These are phyloP conservation scores for Capronia coronata DNA, from an alignment of 2,329 filamentous ascomycete species.

Conservation along the genomic window DNA sequence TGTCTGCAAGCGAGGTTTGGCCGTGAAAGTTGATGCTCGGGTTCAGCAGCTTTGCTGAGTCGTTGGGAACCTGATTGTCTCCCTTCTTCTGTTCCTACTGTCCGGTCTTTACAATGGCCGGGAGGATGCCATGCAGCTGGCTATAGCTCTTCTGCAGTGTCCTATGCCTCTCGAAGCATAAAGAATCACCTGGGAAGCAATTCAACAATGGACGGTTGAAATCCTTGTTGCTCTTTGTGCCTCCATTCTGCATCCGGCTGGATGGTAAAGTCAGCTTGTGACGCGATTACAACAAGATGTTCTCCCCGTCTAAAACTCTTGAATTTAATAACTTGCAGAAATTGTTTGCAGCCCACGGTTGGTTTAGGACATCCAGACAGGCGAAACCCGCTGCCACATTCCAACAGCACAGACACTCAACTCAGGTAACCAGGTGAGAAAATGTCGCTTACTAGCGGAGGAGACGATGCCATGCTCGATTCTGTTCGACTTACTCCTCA, in stretches of 20 bases:
- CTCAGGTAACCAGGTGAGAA: background rate
- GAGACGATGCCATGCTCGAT: background rate
- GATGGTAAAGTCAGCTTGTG: background rate
- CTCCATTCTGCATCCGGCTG: constrained; percentile 7
- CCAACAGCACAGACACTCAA: constrained; percentile 2
- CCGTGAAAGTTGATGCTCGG: too few relatives aligned
- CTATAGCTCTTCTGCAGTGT: too few relatives aligned
- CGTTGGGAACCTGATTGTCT: too few relatives aligned
- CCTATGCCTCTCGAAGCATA: too few relatives aligned
- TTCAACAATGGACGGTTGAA: background rate
- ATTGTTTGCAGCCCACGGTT: background rate
- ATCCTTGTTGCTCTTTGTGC: constrained; percentile 4
- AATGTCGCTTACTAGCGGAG: background rate
- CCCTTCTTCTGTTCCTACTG: too few relatives aligned
- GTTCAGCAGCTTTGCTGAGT: too few relatives aligned
- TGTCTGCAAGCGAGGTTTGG: too few relatives aligned
- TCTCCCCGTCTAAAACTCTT: too few relatives aligned
- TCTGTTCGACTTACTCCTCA: background rate
- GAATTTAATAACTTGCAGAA: background rate
- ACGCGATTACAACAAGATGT: too few relatives aligned
- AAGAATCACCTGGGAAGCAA: background rate
- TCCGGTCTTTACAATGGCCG: too few relatives aligned
- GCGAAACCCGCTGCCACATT: background rate
- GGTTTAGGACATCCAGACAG: background rate
- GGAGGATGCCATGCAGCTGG: too few relatives aligned